phyloP scores from a whole-genome alignment of 2,329 filamentous ascomycete species.

The Botryotinia narcissicola region DNA sequence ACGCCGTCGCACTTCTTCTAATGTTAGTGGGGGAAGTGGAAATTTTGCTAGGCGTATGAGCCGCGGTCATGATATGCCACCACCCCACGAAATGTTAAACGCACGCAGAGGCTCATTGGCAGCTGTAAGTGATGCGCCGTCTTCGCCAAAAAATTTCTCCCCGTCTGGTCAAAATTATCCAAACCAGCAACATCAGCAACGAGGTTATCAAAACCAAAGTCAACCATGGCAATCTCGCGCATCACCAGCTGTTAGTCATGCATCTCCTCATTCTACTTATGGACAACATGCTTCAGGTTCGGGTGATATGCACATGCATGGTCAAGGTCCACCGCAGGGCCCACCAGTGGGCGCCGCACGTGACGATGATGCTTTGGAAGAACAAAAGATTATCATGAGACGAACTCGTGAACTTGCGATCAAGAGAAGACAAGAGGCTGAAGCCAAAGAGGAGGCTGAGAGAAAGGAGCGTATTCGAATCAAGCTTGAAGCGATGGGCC shows the following conservation, averaged over 20 bases:
- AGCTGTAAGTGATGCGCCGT: constrained; percentile 50
- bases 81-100: constrained; percentile 41
- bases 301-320: constrained; percentile 36
- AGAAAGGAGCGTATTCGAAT: constrained; percentile 67
- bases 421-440: constrained; percentile 65
- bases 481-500: constrained; percentile 69
- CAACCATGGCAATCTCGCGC: constrained; percentile 44
- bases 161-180: constrained; percentile 34
- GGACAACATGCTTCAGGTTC: constrained; percentile 39
- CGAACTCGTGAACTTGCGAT: constrained; percentile 68
- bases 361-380: constrained; percentile 56
- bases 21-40: constrained; percentile 83
- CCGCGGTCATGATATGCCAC: constrained; percentile 37
- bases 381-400: constrained; percentile 70
- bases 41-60: constrained; percentile 51
- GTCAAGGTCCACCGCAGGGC: constrained; percentile 24
- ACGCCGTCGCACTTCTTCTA: constrained; percentile 82
- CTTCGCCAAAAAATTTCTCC: constrained; percentile 46
- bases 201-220: constrained; percentile 27
- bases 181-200: constrained; percentile 28
- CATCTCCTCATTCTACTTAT: constrained; percentile 36
- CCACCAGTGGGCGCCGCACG: constrained; percentile 37
- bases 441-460: constrained; percentile 69
- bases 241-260: constrained; percentile 38
- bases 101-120: constrained; percentile 50